Evolutionary conservation across 495 filamentous ascomycete species (phyloP), one percentile per base, ranked within the genome.

Genomic region (Neurospora sp.): DNA sequence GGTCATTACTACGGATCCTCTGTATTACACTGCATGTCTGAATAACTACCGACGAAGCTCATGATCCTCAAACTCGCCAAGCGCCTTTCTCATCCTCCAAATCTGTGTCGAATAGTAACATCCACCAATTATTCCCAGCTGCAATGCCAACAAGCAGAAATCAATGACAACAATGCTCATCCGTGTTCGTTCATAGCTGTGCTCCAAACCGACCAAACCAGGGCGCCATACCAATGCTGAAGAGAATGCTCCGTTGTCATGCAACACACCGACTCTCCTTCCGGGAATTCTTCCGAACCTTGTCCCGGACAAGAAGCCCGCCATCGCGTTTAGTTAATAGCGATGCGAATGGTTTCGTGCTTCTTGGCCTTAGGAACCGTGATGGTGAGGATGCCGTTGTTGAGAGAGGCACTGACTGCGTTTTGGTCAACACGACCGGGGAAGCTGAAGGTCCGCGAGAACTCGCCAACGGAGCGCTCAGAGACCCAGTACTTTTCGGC

Each of bases 381-480:
- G n/a, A 93, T 84, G 72, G 82, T 83, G 70, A 93, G 79, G 34
- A 93, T 82, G 74, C 93, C 83, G 82, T 87, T 82, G 78, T 85
- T 78, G 81, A 87, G 77, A 48, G 82, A 88, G 15, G 94, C 95
- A 75, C 84, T 90, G 72, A 97, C 94, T 17, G 74, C 80, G 66
- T 97, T 92, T 76, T 93, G 90, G 79, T 97, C 90, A 40, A 97
- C 87, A 13, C 88, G 86, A 9, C 80, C 80, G 0, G 93, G 89
- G 86, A 98, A 97, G 71, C 79, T 88, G 85, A 98, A 97, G 36
- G 84, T 85, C 71, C 94, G 89, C 42, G 88, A 85, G 86, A 97
- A 98, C 71, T 92, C 86, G 75, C 94, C 95, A 71, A 93, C 83
- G 9, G 85, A 89, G 76, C 94, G 91, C 86, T 98, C 95, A 36